phyloP scores from a whole-genome alignment of 169 alveolate species.

The Plasmodium coatneyi region DNA sequence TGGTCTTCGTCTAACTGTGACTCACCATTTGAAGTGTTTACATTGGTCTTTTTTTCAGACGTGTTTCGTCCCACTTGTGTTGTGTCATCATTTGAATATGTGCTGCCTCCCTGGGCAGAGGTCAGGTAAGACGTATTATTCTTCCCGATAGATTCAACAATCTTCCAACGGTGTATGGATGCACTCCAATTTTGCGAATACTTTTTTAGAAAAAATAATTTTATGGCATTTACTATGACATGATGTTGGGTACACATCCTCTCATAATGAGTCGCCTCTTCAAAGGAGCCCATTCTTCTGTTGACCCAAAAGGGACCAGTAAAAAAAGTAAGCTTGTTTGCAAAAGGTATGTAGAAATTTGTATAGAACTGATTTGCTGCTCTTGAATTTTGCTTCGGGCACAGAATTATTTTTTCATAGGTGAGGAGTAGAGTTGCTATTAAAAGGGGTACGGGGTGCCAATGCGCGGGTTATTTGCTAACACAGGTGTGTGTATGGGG shows the following conservation, averaged over 20 bases:
- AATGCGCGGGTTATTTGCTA: not conserved
- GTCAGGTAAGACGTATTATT: not conserved
- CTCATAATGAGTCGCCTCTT: constrained; percentile 1
- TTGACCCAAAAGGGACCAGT: not conserved
- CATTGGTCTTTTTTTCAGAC: not conserved
- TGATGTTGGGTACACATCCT: not conserved
- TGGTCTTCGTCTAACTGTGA: not conserved
- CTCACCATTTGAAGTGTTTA: not conserved
- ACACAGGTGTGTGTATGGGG: not conserved
- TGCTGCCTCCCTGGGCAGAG: not conserved
- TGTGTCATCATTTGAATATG: not conserved
- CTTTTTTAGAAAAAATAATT: not conserved
- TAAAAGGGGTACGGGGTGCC: not conserved
- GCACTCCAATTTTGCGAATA: not conserved
- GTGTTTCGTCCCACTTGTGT: not conserved
- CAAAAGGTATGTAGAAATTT: not conserved
- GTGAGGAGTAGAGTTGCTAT: not conserved
- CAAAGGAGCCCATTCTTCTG: not conserved
- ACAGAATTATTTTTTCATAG: not conserved
- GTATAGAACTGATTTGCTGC: not conserved
- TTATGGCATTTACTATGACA: not conserved
- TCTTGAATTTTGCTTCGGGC: not conserved
- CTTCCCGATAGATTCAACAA: not conserved
- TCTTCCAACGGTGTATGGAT: not conserved
- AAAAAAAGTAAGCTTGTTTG: not conserved